Base-by-base conservation (phyloP, 2,329 filamentous ascomycete species). In the Fusarium sp. region DNA sequence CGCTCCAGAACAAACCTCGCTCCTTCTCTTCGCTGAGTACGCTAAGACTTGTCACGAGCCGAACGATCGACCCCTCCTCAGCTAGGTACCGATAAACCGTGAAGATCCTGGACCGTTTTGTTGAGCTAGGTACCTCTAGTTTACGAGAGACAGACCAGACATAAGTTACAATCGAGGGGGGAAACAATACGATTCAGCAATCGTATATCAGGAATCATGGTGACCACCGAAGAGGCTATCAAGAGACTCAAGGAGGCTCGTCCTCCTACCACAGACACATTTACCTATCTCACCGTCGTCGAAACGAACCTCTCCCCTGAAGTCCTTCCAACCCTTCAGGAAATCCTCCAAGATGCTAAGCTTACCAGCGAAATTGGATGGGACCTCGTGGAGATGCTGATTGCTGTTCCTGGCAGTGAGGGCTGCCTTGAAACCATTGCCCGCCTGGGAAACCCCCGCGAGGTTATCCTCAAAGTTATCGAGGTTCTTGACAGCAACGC, bases 381-480 rank as follows among this genome's bases (percentile, higher is more conserved):
- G 93, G 93, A 96, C 77, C 82, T 95, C 53, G 90, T 96, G 23
- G 90, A 92, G 76, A 88, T 93, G 75, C 85, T 96, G 7, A 84
- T 94, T 25, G 84, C 88, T 37, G 81, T 93, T 7, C 84, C 91
- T 2, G 88, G 86, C 14, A 90, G 90, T n/a, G 89, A 91, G 71
- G 79, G 84, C 48, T 94, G 92, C 76, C 83, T 95, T 18, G 87
- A 91, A 76, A 91, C 90, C 30, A 89, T 95, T 54, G 92, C 92
- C 31, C 87, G 90, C 25, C 84, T 93, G 41, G 93, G 92, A 52
- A 96, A 95, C 76, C 93, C 93, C 2, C 85, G 92, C 52, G 93
- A 96, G 79, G 91, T 94, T 46, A 91, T 95, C 62, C 83, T 96
- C 72, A 94, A 94, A 77, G 89, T 93, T 30, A 90, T 93, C 26